These are phyloP conservation scores for Aspergillus sp. DNA, from an alignment of 2,329 filamentous ascomycete species.

Conservation along the genomic window DNA sequence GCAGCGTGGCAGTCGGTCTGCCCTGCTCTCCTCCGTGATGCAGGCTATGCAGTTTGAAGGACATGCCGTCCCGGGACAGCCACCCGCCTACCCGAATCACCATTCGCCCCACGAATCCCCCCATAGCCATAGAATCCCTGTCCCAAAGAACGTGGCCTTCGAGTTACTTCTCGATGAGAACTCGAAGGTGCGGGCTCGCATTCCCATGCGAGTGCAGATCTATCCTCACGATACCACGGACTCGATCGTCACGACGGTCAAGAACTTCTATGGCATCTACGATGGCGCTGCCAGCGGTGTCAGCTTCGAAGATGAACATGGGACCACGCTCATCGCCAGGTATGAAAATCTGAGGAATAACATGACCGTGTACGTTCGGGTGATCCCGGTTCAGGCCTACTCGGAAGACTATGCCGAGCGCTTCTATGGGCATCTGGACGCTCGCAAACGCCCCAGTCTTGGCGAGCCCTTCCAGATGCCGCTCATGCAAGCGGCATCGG, in stretches of 20 bases:
- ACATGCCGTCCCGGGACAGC: conserved; percentile 34
- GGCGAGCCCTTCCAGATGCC: conserved; percentile 66
- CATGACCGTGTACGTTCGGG: conserved; percentile 90
- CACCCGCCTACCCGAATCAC: conserved; percentile 26
- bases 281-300: conserved; percentile 77
- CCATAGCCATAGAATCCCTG: conserved; percentile 37
- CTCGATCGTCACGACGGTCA: conserved; percentile 96
- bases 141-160: conserved; percentile 63
- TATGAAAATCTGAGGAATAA: conserved; percentile 94
- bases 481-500: conserved; percentile 49
- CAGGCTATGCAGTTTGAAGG: conserved; percentile 36
- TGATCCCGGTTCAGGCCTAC: conserved; percentile 63
- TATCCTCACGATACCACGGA: conserved; percentile 95
- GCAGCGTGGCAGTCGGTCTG: conserved; percentile 27
- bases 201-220: conserved; percentile 74
- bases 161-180: conserved; percentile 61
- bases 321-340: conserved; percentile 87
- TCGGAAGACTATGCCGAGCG: conserved; percentile 45
- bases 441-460: conserved; percentile 58
- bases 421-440: conserved; percentile 48
- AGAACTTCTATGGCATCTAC: conserved; percentile 98
- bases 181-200: conserved; percentile 58
- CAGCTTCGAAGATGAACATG: conserved; percentile 89
- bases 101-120: conserved; percentile 36
- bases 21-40: conserved; percentile 28